Percentiles rank a stretch among this genome's conserved stretches.
Evolutionary conservation across 306 rosid species (phyloP).

Genomic region (Ceratonia siliqua): DNA sequence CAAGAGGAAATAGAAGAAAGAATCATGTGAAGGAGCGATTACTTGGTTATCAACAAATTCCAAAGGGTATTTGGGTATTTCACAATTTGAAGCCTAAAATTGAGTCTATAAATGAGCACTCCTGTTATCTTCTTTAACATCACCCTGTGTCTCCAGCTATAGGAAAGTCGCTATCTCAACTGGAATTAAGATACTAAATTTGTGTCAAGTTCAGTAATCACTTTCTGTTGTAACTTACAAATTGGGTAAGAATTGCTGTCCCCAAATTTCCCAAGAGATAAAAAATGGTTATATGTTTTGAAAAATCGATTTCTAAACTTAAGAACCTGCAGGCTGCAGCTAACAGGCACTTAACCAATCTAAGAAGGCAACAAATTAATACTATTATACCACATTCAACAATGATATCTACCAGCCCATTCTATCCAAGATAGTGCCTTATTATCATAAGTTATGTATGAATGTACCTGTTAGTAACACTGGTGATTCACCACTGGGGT

Average conservation of each 20-base stretch:
- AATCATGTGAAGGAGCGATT: neutral
- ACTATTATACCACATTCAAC: neutral
- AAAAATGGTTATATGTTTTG: neutral
- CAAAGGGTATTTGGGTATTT: neutral
- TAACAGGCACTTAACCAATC: neutral
- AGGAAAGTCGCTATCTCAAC: neutral
- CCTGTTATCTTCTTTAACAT: neutral
- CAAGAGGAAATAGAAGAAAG: neutral
- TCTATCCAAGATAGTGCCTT: neutral
- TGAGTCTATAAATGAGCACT: neutral
- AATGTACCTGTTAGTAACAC: conserved; percentile 45
- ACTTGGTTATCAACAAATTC: neutral
- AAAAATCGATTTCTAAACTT: neutral
- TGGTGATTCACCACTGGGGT: conserved; percentile 44
- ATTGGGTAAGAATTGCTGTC: neutral
- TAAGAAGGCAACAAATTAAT: conserved; percentile 18
- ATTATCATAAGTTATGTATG: conserved; percentile 1
- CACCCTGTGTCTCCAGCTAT: neutral
- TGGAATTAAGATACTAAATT: neutral
- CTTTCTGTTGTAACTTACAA: no score
- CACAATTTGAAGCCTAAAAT: neutral
- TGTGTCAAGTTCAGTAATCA: neutral
- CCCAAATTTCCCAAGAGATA: neutral
- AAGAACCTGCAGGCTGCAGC: neutral
- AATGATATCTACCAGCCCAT: neutral